Evolutionary conservation across 176 grass and related monocot species (phyloP).

Genomic region (Oryza longistaminata): DNA sequence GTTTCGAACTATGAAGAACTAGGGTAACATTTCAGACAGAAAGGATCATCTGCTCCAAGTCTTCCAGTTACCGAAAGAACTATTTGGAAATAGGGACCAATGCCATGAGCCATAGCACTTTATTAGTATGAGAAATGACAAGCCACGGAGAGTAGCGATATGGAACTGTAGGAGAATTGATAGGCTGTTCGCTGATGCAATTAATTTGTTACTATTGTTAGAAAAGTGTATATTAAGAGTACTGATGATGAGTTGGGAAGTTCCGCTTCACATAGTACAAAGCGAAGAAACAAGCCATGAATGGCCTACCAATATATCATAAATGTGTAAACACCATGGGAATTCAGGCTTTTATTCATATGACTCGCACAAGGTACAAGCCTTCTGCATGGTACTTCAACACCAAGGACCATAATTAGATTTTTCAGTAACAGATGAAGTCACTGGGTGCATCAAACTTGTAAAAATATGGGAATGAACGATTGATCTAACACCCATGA

Average conservation of each 20-base stretch:
- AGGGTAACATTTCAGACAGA: neutral
- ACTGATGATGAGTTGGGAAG: neutral
- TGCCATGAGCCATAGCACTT: neutral
- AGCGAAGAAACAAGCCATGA: slow-evolving; percentile 28
- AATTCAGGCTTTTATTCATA: slow-evolving; percentile 7
- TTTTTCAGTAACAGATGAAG: neutral
- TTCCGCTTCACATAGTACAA: neutral
- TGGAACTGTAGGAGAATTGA: neutral
- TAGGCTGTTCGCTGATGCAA: neutral
- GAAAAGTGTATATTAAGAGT: neutral
- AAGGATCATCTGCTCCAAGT: neutral
- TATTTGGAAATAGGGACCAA: neutral
- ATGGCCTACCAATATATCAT: neutral
- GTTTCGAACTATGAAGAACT: neutral
- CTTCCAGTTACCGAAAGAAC: slow-evolving; percentile 3
- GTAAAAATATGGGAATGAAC: neutral
- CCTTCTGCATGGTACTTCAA: neutral
- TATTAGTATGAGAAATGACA: neutral
- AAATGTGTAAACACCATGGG: neutral
- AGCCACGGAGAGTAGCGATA: neutral
- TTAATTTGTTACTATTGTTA: neutral
- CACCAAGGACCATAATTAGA: neutral
- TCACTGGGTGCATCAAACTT: neutral
- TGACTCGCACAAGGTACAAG: slow-evolving; percentile 13
- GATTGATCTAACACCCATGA: neutral